A percentile compares a stretch with the other conserved stretches of the same genome.
Evolutionary conservation across 192 early-diverging fungal species (phyloP).

Genomic region (Coemansia sp.): DNA sequence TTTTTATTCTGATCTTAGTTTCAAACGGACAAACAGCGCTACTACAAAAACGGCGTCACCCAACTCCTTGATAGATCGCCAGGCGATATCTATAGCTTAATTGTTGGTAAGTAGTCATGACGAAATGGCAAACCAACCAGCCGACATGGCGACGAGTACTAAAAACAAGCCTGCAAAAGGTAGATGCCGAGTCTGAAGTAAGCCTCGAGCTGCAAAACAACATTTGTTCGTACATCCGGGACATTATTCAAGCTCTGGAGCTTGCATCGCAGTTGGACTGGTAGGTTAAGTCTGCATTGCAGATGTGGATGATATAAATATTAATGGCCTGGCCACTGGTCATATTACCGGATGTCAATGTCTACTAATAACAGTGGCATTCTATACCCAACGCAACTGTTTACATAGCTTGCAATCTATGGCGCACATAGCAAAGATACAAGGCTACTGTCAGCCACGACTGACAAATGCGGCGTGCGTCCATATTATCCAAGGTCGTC

Average conservation of each 20-base stretch:
- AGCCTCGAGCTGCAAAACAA: constrained; percentile 73
- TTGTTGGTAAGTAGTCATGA: constrained; percentile 61
- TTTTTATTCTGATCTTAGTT: constrained; percentile 17
- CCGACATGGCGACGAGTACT: neutral
- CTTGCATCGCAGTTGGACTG: constrained; percentile 53
- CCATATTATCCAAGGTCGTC: constrained; percentile 31
- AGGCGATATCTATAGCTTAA: constrained; percentile 85
- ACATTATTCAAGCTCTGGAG: constrained; percentile 63
- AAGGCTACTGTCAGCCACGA: constrained; percentile 31
- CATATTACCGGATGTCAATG: neutral
- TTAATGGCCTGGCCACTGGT: neutral
- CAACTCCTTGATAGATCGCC: constrained; percentile 72
- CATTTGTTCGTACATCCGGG: constrained; percentile 59
- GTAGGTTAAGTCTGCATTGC: constrained; percentile 32
- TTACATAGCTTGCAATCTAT: constrained; percentile 42
- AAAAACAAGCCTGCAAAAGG: neutral
- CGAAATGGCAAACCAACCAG: neutral
- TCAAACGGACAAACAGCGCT: constrained; percentile 49
- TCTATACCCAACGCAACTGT: no score
- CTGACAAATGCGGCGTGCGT: constrained; percentile 18
- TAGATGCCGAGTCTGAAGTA: constrained; percentile 85
- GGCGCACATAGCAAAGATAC: constrained; percentile 11
- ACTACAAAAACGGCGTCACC: constrained; percentile 48
- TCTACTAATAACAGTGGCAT: neutral
- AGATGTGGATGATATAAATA: neutral